A percentile compares a stretch with the other conserved stretches of the same genome.
Conservation (phyloP, 1,284 basidiomycete species). For the Cryptococcus depauperatus region DNA sequence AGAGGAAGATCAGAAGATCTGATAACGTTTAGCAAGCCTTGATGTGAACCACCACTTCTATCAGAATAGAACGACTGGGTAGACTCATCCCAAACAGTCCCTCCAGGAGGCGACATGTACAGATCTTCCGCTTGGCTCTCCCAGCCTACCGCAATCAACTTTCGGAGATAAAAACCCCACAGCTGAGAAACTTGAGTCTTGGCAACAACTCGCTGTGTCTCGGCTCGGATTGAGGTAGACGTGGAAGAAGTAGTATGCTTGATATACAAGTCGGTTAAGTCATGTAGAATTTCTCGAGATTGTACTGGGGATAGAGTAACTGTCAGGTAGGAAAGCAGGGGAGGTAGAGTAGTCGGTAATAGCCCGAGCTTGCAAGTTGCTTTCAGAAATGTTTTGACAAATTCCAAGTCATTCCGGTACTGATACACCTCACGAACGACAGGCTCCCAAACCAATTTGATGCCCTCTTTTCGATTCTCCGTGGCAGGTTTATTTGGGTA, state of each 20-base stretch:
- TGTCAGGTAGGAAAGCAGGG: slow-evolving; percentile 19
- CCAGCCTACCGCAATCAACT: slow-evolving; percentile 23
- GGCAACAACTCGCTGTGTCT: slow-evolving; percentile 6
- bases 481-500: slow-evolving; percentile 33
- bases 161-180: slow-evolving; percentile 28
- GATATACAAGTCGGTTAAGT: slow-evolving; percentile 14
- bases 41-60: slow-evolving; percentile 3
- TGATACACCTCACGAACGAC: slow-evolving; percentile 16
- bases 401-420: too few species aligned
- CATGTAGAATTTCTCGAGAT: slow-evolving; percentile 10
- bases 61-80: too few species aligned
- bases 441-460: slow-evolving; percentile 29
- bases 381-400: too few species aligned
- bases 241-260: slow-evolving; percentile 13
- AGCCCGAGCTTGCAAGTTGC: slow-evolving; percentile 28
- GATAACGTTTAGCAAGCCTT: not conserved
- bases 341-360: slow-evolving; percentile 22
- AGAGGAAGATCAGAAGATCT: not conserved
- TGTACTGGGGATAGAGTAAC: slow-evolving; percentile 13
- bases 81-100: slow-evolving; percentile 13
- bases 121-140: slow-evolving; percentile 16
- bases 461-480: too few species aligned
- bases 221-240: slow-evolving; percentile 17
- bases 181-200: slow-evolving; percentile 13
- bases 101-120: slow-evolving; percentile 13